Base-by-base conservation (phyloP, 2,329 filamentous ascomycete species). In the Aspergillus sp. region DNA sequence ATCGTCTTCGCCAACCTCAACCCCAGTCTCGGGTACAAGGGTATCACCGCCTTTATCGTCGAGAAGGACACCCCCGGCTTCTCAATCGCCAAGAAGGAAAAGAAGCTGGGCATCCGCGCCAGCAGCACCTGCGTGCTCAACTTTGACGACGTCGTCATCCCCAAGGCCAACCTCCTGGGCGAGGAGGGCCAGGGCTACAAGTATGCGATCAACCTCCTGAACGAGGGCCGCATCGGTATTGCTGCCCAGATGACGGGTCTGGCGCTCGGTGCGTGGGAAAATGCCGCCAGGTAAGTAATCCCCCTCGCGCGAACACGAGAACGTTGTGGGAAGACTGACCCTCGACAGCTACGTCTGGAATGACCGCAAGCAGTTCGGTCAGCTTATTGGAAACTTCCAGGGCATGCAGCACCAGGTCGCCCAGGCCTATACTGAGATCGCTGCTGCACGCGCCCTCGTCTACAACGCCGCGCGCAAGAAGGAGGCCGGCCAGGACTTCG, bases 321-420 rank as follows among this genome's bases (percentile, higher is more conserved):
- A 20, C 40, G 10, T 11, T 45, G 11, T 14, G 13, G 29, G 25
- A 20, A 16, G 25, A n/a, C 17, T 20, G 17, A 38, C 29, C 11
- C 19, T 34, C 21, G 31, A 11, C 56, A 86, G 83, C 58, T 97
- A 99, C 76, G 91, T 91, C 61, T 99, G 91, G 91, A 97, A 97
- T 76, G 94, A 99, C 78, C 89, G 94, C 66, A 91, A 90, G 78
- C 94, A 99, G 78, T 99, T 99, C 70, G 93, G 94, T 61, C 82
- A 90, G 69, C 83, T 96, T 50, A 87, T 99, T 55, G 94, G 94
- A 66, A 89, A 95, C 72, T 99, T 99, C 83, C 94, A 99, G 77
- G 92, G 91, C 66, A 97, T 99, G 94, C 93, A 97, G 78, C 92
- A 97, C 79, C 94, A 99, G 78, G 88, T 99, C 58, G 94, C 94